Evolutionary conservation across 2,329 filamentous ascomycete species (phyloP), one percentile per base, ranked within the genome.

Genomic region (Aspergillus tubingensis): DNA sequence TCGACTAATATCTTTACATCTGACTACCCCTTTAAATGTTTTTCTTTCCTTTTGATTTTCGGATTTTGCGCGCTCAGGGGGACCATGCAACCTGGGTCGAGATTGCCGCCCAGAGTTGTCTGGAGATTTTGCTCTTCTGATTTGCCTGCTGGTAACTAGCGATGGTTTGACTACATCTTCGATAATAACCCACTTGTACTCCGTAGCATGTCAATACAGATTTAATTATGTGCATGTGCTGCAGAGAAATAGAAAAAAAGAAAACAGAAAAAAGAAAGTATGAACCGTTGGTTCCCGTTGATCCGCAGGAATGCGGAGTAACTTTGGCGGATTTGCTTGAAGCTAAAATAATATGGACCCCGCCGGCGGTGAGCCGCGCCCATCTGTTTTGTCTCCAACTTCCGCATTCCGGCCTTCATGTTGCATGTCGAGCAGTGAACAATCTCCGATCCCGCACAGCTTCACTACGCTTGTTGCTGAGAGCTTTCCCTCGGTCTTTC

Each of bases 151-250:
- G 74, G 71, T 73, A 74, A 72, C 74, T 77, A 76, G 74, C 74
- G 74, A 76, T 75, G 73, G 74, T 74, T 69, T 73, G 68, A 69
- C 67, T 73, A 73, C 68, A 70, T 70, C 68, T 68, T 76, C 75
- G 72, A 76, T 77, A 77, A 77, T 77, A 76, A 73, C 72, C 71
- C 65, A 70, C 69, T 75, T 74, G 70, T 74, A 72, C 73, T 72
- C 66, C 68, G 73, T 76, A 74, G 70, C 71, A 72, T 72, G 68
- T 70, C 71, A 76, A 75, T 75, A 71, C 73, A 74, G 66, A 70
- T 69, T 74, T 75, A 75, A 75, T 76, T 62, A 61, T 62, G 57
- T 62, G 54, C 39, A 27, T 19, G 43, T 62, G 27, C 49, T 43
- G 25, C 38, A 30, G 27, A 19, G 8, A 27, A 27, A 27, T 27